Evolutionary conservation across 352 stramenopile species (phyloP).

Genomic region (Pythium brachiatum): DNA sequence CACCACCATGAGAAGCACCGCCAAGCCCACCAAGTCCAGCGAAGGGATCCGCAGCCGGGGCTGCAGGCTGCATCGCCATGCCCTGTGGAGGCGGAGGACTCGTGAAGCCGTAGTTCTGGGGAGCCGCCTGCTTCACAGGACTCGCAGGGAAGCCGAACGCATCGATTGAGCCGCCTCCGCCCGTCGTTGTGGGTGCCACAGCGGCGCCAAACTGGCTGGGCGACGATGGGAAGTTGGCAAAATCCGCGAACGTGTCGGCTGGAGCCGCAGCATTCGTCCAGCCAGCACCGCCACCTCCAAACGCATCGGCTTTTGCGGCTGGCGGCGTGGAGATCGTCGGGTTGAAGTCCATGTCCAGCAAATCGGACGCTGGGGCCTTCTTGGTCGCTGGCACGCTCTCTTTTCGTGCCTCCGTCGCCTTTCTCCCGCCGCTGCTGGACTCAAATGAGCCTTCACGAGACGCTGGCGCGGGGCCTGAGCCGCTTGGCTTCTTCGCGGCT

Average conservation of each 20-base stretch:
- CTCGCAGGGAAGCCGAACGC: slow-evolving; percentile 52
- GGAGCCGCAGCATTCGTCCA: slow-evolving; percentile 20
- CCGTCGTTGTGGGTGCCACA: slow-evolving; percentile 2
- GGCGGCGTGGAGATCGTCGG: slow-evolving; percentile 40
- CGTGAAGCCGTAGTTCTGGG: slow-evolving; percentile 16
- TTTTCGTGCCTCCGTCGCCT: slow-evolving; percentile 59
- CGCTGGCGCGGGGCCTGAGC: slow-evolving; percentile 6
- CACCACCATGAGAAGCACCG: not conserved
- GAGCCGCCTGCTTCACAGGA: slow-evolving; percentile 39
- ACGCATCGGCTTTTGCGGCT: slow-evolving; percentile 18
- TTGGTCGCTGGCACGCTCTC: slow-evolving; percentile 35
- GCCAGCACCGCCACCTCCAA: slow-evolving; percentile 11
- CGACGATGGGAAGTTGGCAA: slow-evolving; percentile 57
- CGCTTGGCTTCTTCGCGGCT: not conserved
- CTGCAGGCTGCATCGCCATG: slow-evolving; percentile 16
- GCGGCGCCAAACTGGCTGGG: slow-evolving; percentile 15
- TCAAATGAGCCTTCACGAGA: slow-evolving; percentile 25
- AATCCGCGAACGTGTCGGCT: slow-evolving; percentile 53
- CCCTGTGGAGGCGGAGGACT: slow-evolving; percentile 5
- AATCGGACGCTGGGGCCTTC: slow-evolving; percentile 38
- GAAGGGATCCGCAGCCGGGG: slow-evolving; percentile 47
- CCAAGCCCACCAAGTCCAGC: slow-evolving; percentile 32
- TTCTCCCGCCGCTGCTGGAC: slow-evolving; percentile 22
- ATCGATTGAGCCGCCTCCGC: slow-evolving; percentile 30
- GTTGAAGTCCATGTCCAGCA: slow-evolving; percentile 72